Base-by-base conservation (phyloP, 371 early-diverging fungal species). In the Lichtheimia hyalospora region DNA sequence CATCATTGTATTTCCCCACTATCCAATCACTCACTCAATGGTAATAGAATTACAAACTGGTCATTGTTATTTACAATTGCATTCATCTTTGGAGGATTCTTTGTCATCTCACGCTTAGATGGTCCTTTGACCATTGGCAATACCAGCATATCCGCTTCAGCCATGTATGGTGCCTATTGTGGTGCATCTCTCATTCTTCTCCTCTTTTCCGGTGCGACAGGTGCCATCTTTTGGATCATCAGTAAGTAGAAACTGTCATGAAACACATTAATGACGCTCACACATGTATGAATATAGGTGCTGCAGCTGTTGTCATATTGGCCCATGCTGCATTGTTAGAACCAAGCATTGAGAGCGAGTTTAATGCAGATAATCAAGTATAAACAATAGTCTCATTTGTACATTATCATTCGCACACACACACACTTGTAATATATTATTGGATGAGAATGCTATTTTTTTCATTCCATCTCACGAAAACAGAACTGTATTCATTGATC, bases 141-240 rank as follows among this genome's bases (percentile, higher is more conserved):
- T 13, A 65, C 53, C 18, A 66, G 70, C 28, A 58, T 84, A 25
- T 75, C 81, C 16, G 62, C 75, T 12, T 71, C 82, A 15, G 73
- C 85, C 27, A 58, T 85, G 58, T 83, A 84, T 66, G 74, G 71
- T 16, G 60, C 53, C n/a, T 76, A 88, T 57, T 75, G 74, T 41
- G 63, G 64, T 49, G 59, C 79, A 39, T 75, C 87, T 10, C 63
- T 87, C 23, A 44, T 83, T 27, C 62, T 88, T 34, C 74, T 88
- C 49, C 76, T 82, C 54, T 71, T 88, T 61, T 84, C 85, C 24
- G 85, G 84, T 5, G 79, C 85, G 40, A 79, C 85, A 7, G 84
- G 85, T 10, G 79, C 82, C 24, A 70, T 88, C 50, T 87, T 88
- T 52, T 88, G 88, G 88, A 81, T 87, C 55, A 70, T 86, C 54